Conservation (phyloP, 2,329 filamentous ascomycete species). For the Harringtonia aguacate region DNA sequence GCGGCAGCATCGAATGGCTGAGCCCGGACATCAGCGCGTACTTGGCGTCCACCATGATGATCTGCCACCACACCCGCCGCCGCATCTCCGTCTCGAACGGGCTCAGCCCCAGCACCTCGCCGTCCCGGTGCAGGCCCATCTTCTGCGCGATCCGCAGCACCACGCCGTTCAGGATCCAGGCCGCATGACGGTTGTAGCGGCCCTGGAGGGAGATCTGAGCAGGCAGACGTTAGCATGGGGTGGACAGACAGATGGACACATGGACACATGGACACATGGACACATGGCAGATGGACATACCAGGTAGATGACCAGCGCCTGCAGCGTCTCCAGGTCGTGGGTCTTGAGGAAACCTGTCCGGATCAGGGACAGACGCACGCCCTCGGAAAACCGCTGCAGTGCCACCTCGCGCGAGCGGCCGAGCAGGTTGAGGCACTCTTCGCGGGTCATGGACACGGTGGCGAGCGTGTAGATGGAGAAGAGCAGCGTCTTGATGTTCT, state of each 20-base stretch:
- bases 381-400: slow-evolving; percentile 39
- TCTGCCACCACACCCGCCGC: slow-evolving; percentile 57
- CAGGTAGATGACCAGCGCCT: slow-evolving; percentile 48
- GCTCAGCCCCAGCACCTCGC: slow-evolving; percentile 40
- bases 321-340: slow-evolving; percentile 46
- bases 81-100: slow-evolving; percentile 59
- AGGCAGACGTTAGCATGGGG: too few species aligned
- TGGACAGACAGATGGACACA: too few species aligned
- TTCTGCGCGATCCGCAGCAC: slow-evolving; percentile 55
- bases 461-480: slow-evolving; percentile 57
- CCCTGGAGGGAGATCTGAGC: slow-evolving; percentile 44
- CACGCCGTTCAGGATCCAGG: slow-evolving; percentile 51
- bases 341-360: slow-evolving; percentile 47
- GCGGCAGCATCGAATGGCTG: slow-evolving; percentile 38
- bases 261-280: background rate
- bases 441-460: slow-evolving; percentile 40
- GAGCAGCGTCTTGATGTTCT: slow-evolving; percentile 49
- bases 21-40: slow-evolving; percentile 48
- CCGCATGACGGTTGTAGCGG: slow-evolving; percentile 46
- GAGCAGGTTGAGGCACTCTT: slow-evolving; percentile 44
- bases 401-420: slow-evolving; percentile 38
- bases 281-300: slow-evolving; percentile 21
- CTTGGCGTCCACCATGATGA: slow-evolving; percentile 46
- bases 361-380: slow-evolving; percentile 37
- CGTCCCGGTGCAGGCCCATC: slow-evolving; percentile 56